Conservation (phyloP, 2,329 filamentous ascomycete genomes). For the Chaetomiaceae sp. region DNA sequence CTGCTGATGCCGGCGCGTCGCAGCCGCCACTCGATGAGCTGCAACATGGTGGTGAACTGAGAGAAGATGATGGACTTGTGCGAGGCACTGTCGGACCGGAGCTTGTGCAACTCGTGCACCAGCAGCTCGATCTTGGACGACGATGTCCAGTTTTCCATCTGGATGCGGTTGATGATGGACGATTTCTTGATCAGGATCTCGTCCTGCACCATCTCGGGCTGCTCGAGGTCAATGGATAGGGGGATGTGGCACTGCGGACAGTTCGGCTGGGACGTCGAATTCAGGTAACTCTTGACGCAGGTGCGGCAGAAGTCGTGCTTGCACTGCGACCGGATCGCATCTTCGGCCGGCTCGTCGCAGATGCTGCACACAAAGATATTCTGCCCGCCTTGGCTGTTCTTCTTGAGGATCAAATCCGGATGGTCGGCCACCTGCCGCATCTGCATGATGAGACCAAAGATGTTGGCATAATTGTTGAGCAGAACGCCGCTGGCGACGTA, state of each 20-base stretch:
- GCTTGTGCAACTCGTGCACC: constrained; percentile 86
- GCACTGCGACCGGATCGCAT: constrained; percentile 86
- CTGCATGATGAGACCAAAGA: constrained; percentile 98
- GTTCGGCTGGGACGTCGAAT: constrained; percentile 69
- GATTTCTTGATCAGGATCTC: constrained; percentile 83
- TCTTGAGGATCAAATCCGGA: constrained; percentile 88
- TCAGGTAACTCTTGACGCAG: constrained; percentile 75
- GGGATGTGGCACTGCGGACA: constrained; percentile 91
- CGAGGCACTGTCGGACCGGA: constrained; percentile 86
- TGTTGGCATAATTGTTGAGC: constrained; percentile 97
- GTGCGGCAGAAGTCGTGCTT: constrained; percentile 87
- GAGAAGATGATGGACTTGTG: constrained; percentile 98
- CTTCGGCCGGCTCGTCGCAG: constrained; percentile 93
- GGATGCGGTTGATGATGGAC: constrained; percentile 97
- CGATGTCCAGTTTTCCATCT: constrained; percentile 98
- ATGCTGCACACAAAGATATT: constrained; percentile 90
- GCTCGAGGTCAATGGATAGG: constrained; percentile 86
- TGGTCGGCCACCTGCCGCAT: constrained; percentile 98
- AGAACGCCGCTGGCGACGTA: constrained; percentile 93
- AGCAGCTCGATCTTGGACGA: constrained; percentile 97
- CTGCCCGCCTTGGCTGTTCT: constrained; percentile 77
- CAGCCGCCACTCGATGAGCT: constrained; percentile 94
- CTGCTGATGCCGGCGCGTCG: constrained; percentile 96
- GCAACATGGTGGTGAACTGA: constrained; percentile 95
- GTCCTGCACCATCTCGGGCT: constrained; percentile 92